Conservation (phyloP, 352 stramenopile species). For the Phytopythium delawarense region DNA sequence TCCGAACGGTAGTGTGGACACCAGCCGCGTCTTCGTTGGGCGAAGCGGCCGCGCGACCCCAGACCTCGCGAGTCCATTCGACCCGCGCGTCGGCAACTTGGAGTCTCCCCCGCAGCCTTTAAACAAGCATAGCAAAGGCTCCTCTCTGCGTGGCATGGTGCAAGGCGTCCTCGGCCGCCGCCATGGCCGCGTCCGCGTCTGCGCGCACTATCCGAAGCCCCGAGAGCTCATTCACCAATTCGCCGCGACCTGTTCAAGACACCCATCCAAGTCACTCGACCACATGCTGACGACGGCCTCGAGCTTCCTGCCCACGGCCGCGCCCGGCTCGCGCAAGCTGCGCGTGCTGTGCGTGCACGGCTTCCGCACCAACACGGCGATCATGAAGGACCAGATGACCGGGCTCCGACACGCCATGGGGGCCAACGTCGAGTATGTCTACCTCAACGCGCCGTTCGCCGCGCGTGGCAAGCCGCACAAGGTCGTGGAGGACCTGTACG, state of each 20-base stretch:
- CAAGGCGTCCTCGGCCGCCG: not conserved
- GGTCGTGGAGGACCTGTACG: conserved; percentile 19
- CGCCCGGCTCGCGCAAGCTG: conserved; percentile 18
- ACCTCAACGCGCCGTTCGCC: conserved; percentile 32
- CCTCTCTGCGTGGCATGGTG: too few species aligned
- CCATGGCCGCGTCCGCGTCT: not conserved
- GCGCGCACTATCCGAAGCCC: not conserved
- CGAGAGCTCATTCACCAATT: conserved; percentile 5
- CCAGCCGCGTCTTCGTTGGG: not conserved
- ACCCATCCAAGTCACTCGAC: not conserved
- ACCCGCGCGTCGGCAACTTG: not conserved
- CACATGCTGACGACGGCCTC: not conserved
- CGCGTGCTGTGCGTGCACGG: conserved; percentile 52
- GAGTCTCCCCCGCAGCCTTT: not conserved
- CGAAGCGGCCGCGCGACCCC: not conserved
- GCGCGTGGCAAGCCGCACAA: conserved; percentile 20
- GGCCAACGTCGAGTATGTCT: conserved; percentile 38
- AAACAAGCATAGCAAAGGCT: too few species aligned
- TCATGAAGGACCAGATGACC: conserved; percentile 47
- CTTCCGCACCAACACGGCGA: conserved; percentile 42
- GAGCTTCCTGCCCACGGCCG: not conserved
- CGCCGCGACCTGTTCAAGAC: not conserved
- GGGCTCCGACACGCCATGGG: conserved; percentile 32
- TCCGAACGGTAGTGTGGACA: not conserved
- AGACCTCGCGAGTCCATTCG: not conserved